Evolutionary conservation across 164 flowering plant genomes (phyloP).

Genomic region (Magnolia changhungtana): DNA sequence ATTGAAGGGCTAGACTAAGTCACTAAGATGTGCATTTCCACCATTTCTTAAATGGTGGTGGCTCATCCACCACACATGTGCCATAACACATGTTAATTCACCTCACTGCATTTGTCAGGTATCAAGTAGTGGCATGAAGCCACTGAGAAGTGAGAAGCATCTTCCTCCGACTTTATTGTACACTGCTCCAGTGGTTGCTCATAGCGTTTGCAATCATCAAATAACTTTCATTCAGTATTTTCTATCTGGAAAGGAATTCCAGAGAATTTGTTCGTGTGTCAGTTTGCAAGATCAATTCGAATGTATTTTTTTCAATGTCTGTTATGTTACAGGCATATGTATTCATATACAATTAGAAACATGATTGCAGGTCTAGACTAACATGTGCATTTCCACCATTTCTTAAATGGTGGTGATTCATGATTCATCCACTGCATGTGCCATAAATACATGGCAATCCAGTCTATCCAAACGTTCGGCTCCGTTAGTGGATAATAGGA

Average conservation of each 20-base stretch:
- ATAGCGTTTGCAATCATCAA: not conserved
- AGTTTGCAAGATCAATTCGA: not conserved
- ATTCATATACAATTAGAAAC: no score
- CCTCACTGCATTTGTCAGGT: slow-evolving; percentile 32
- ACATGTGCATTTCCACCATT: not conserved
- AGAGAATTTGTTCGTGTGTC: not conserved
- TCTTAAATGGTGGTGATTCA: no score
- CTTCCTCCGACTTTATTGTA: slow-evolving; percentile 52
- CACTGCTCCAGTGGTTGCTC: slow-evolving; percentile 63
- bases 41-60: no score
- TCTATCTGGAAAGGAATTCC: not conserved
- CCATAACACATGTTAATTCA: no score
- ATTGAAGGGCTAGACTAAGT: no score
- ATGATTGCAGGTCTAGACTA: no score
- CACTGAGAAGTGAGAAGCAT: slow-evolving; percentile 46
- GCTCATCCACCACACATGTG: no score
- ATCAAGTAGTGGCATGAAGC: slow-evolving; percentile 66
- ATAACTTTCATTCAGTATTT: not conserved
- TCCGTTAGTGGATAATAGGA: no score
- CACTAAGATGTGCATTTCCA: no score
- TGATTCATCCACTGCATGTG: no score
- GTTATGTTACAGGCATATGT: no score
- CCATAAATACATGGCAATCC: not conserved
- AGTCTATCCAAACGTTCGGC: slow-evolving; percentile 3
- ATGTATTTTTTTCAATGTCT: no score